Evolutionary conservation across 2,329 filamentous ascomycete species (phyloP), one percentile per base, ranked within the genome.

Genomic region (Elsinoe arachidis): DNA sequence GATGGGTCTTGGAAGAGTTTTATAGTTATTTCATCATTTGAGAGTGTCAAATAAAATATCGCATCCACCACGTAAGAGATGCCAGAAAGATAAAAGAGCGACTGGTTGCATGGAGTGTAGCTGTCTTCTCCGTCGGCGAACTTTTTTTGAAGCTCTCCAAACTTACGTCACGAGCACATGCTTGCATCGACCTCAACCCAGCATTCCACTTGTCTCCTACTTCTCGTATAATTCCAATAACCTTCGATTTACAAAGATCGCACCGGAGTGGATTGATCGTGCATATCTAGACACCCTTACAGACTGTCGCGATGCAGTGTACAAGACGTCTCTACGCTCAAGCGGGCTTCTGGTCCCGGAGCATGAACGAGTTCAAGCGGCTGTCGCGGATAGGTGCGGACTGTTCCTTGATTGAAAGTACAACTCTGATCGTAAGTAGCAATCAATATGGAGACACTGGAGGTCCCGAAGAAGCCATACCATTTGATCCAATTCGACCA

Each of bases 371-470:
- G 66, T 73, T 84, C 63, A 77, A 78, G 60, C 76, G 80, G 26
- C 72, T 81, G 57, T 78, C 81, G 44, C 75, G 69, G 61, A 76
- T 80, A 59, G 79, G 80, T 82, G 68, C 37, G 68, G 64, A 62
- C 61, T 59, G 46, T 52, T 61, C 19, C 62, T 70, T 15, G 64
- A 59, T 60, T 61, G 17, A 1, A 58, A 34, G 57, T 19, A 34
- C 58, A 10, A 58, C 37, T 52, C 47, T 61, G 34, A 58, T 19
- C 54, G 55, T 17, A 46, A 60, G 54, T 67, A 90, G 88, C 82
- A 37, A 70, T 88, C 62, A 86, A 80, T 55, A 76, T 87, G 63
- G 86, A 91, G 72, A 85, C 80, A 52, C 77, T 90, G 65, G 83
- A 82, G 63, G 79, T 79, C 23, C 81, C 87, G 21, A 78, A 77